Evolutionary conservation across 2,329 filamentous ascomycete genomes (phyloP).

Genomic region (Aureobasidium namibiae): DNA sequence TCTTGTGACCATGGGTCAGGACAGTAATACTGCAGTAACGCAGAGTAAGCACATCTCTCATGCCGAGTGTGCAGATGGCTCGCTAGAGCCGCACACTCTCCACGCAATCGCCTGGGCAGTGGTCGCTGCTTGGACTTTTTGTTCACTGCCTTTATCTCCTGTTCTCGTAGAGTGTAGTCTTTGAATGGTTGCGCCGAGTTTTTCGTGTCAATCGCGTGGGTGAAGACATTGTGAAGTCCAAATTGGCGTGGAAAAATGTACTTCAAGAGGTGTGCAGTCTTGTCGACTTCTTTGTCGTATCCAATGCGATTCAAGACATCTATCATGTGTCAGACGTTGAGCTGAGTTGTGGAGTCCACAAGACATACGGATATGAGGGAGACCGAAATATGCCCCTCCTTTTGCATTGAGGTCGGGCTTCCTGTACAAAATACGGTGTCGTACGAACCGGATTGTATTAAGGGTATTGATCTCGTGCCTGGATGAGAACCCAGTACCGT

Average conservation of each 20-base stretch:
- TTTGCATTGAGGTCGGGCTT: conserved; percentile 61
- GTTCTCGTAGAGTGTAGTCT: conserved; percentile 78
- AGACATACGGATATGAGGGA: conserved; percentile 69
- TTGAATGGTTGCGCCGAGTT: conserved; percentile 68
- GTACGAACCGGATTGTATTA: conserved; percentile 64
- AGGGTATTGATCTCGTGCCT: conserved; percentile 20
- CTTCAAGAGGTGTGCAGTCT: conserved; percentile 69
- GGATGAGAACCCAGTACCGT: not conserved
- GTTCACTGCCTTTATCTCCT: conserved; percentile 54
- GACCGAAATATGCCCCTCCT: conserved; percentile 61
- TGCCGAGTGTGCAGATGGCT: conserved; percentile 63
- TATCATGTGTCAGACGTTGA: conserved; percentile 51
- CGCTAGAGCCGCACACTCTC: conserved; percentile 51
- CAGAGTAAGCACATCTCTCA: conserved; percentile 66
- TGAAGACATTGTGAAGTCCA: conserved; percentile 86
- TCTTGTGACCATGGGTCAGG: conserved; percentile 33
- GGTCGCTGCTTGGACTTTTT: not conserved
- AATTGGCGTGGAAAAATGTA: conserved; percentile 93
- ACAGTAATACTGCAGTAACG: conserved; percentile 75
- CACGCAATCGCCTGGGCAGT: conserved; percentile 60
- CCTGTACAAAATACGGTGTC: conserved; percentile 80
- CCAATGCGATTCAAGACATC: conserved; percentile 72
- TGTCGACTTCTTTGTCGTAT: conserved; percentile 37
- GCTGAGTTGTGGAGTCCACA: not conserved
- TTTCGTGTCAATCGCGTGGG: conserved; percentile 53